A percentile compares a stretch with the other conserved stretches of the same genome.
phyloP scores from a whole-genome alignment of 306 rosid genomes.

The Psophocarpus tetragonolobus region DNA sequence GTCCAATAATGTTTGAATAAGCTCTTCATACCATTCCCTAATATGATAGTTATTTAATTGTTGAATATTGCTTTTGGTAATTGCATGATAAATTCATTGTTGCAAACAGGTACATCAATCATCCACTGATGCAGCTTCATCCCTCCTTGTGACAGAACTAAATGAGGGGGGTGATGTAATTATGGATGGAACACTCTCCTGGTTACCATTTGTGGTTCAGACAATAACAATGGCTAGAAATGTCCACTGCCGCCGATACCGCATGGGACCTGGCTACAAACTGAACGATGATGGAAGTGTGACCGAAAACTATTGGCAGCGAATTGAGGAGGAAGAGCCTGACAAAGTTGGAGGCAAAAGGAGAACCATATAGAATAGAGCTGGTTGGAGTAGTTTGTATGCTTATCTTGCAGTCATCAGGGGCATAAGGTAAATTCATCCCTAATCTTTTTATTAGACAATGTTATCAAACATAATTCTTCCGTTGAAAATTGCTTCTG shows the following conservation, averaged over 20 bases:
- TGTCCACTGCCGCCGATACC: slow-evolving; percentile 93
- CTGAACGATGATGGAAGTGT: slow-evolving; percentile 61
- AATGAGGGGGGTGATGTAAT: slow-evolving; percentile 94
- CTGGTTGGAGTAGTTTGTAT: slow-evolving; percentile 94
- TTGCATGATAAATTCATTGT: slow-evolving; percentile 6
- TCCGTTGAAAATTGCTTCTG: neutral
- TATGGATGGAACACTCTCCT: slow-evolving; percentile 98
- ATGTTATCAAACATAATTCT: neutral
- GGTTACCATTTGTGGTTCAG: slow-evolving; percentile 96
- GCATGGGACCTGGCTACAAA: slow-evolving; percentile 87
- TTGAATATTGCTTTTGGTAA: neutral
- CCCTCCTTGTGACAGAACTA: slow-evolving; percentile 87
- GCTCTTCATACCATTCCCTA: neutral
- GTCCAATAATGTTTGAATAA: neutral
- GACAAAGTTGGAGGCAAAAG: slow-evolving; percentile 67
- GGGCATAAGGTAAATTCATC: slow-evolving; percentile 72
- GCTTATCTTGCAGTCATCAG: slow-evolving; percentile 87
- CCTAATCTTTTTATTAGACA: neutral
- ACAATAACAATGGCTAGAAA: slow-evolving; percentile 93
- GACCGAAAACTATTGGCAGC: slow-evolving; percentile 82
- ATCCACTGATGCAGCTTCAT: slow-evolving; percentile 95
- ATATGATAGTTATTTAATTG: neutral
- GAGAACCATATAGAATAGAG: slow-evolving; percentile 95
- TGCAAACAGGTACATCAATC: slow-evolving; percentile 91
- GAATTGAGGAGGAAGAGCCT: slow-evolving; percentile 65